A percentile compares a stretch with the other conserved stretches of the same genome.
These are phyloP conservation scores for Crithidia fasciculata DNA, from an alignment of 208 protist genomes.

Conservation along the genomic window DNA sequence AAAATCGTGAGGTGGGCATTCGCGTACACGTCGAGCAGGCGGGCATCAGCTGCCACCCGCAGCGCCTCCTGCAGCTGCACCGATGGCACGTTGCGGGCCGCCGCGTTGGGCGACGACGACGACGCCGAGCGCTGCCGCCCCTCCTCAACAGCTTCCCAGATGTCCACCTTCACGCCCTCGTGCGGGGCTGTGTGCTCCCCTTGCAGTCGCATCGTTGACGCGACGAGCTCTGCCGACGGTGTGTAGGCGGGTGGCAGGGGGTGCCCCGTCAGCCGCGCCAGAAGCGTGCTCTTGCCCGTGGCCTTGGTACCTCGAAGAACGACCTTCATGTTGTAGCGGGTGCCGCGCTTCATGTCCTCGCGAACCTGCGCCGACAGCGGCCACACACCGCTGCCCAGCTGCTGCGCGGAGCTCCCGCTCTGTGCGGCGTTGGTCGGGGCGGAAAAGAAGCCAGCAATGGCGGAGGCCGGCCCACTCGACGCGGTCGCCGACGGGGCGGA, in stretches of 20 bases:
- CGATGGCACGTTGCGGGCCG: conserved; percentile 8
- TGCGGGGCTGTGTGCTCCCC: conserved; percentile 40
- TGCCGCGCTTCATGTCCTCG: conserved; percentile 69
- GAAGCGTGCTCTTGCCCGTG: conserved; percentile 73
- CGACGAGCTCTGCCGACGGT: conserved; percentile 62
- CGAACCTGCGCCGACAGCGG: conserved; percentile 59
- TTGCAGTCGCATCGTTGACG: conserved; percentile 59
- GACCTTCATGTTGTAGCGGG: conserved; percentile 86
- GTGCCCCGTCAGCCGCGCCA: conserved; percentile 67
- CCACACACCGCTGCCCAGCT: conserved; percentile 52
- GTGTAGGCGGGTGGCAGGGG: conserved; percentile 44
- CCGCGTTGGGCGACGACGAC: conserved; percentile 13
- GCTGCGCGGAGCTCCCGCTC: conserved; percentile 17
- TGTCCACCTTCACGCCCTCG: conserved; percentile 76
- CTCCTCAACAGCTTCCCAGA: conserved; percentile 83
- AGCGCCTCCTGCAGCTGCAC: conserved; percentile 38
- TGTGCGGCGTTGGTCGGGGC: not conserved
- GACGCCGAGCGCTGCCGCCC: conserved; percentile 23
- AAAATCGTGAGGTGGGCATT: conserved; percentile 71
- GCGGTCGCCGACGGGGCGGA: not conserved
- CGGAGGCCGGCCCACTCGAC: not conserved
- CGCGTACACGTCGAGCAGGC: conserved; percentile 64
- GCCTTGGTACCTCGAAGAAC: conserved; percentile 68
- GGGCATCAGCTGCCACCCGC: conserved; percentile 44
- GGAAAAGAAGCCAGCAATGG: not conserved